Evolutionary conservation across 257 asterid species (phyloP).

Genomic region (Solanum phureja): DNA sequence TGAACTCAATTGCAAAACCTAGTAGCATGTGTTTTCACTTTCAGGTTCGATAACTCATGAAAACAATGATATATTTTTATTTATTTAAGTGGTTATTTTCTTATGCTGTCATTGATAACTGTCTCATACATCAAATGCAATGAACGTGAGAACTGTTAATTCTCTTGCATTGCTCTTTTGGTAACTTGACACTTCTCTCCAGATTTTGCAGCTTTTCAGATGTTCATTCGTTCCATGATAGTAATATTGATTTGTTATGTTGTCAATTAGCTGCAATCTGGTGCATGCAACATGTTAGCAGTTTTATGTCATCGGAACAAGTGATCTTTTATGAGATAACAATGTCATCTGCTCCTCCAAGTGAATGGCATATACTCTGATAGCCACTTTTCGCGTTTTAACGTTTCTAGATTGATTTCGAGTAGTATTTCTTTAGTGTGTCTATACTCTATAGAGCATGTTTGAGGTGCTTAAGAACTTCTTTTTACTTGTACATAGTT

Average conservation of each 20-base stretch:
- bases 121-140: neutral
- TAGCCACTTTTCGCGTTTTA: neutral
- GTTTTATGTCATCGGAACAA: neutral
- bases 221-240: neutral
- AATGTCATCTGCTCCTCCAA: neutral
- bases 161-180: neutral
- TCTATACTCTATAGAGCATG: neutral
- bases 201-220: neutral
- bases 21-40: neutral
- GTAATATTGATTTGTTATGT: neutral
- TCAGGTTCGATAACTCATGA: neutral
- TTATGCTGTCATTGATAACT: neutral
- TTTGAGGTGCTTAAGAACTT: neutral
- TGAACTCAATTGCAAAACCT: neutral
- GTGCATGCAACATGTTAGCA: neutral
- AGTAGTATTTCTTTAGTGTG: neutral
- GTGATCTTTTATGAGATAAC: neutral
- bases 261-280: neutral
- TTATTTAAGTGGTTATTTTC: neutral
- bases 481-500: neutral
- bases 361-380: neutral
- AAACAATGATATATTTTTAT: neutral
- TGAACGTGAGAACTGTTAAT: neutral
- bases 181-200: neutral
- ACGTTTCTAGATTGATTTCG: neutral